Base-by-base conservation (phyloP, 345 rosid species). In the Orychophragmus violaceus region DNA sequence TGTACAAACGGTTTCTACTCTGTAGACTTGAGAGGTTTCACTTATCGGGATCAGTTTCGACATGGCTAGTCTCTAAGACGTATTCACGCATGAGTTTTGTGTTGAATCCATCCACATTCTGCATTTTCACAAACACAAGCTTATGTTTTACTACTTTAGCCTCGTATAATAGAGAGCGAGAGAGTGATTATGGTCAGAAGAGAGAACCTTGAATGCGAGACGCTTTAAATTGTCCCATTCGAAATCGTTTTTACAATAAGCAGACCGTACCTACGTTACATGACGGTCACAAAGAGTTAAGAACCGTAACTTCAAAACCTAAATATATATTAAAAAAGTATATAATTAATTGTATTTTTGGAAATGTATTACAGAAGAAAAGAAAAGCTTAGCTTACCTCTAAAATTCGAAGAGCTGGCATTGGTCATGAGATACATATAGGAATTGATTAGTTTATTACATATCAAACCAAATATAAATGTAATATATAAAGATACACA, bases 141-240 rank as follows among this genome's bases (percentile, higher is more conserved):
- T 28, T 39, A 1, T 39, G 37, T 33, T 16, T 10, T 48, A 2
- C 19, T 28, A 25, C 24, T n/a, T 42, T 13, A 5, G 8, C 6
- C 29, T 39, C 3, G 21, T 6, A 11, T 37, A 5, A n/a, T 3
- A 27, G 8, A 39, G 1, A 23, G 17, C 30, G 2, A 45, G 1
- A n/a, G n/a, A 30, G n/a, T n/a, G n/a, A n/a, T n/a, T 25, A 58
- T 53, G 45, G 21, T 41, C 59, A 25, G 23, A 49, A 54, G 24
- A 64, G 14, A 62, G 65, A 35, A 87, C 96, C 88, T 86, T 77
- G 32, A 72, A 42, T 48, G 91, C 72, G 18, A 92, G 72, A 18
- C 81, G 80, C 64, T 81, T 59, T 70, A 87, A 29, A 68, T 92
- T 89, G 65, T 87, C 95, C 96, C 96, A 83, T 75, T 89, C 96